Evolutionary conservation across 176 grass and related monocot genomes (phyloP).

Genomic region (Otatea glauca): DNA sequence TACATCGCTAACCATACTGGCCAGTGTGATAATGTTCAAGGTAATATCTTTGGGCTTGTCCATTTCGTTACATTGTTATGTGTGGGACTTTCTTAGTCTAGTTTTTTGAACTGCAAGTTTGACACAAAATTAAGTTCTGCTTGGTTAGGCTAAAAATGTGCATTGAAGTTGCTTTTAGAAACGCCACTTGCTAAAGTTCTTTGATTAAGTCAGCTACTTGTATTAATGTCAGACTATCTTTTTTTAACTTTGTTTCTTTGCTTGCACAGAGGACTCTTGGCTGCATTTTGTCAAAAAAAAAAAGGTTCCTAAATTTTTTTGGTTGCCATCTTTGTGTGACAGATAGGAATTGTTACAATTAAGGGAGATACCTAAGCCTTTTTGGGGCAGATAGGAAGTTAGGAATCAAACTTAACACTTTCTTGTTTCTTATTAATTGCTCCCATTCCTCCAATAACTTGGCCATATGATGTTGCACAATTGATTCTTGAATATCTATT

Average conservation of each 20-base stretch:
- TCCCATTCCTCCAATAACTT: neutral
- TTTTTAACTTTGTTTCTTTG: neutral
- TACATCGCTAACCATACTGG: slow-evolving; percentile 93
- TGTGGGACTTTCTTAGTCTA: neutral
- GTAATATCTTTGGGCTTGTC: slow-evolving; percentile 50
- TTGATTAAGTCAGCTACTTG: neutral
- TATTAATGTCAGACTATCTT: neutral
- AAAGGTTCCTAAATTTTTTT: neutral
- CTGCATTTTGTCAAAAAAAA: neutral
- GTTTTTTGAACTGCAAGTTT: slow-evolving; percentile 19
- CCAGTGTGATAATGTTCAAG: slow-evolving; percentile 99
- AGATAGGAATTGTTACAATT: neutral
- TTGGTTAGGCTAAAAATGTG: slow-evolving; percentile 12
- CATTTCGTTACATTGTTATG: neutral
- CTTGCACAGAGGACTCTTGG: neutral
- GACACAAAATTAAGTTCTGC: neutral
- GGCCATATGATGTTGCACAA: neutral
- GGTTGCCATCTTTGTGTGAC: neutral
- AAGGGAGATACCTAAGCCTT: neutral
- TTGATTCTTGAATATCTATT: neutral
- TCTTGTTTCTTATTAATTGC: slow-evolving; percentile 8
- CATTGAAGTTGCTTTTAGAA: neutral
- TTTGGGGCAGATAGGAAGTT: neutral
- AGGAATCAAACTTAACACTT: neutral
- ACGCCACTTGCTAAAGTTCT: neutral